Percentiles rank a stretch among this genome's conserved stretches.
Conservation (phyloP, 805 yeast genomes). For the Clavispora phyllophila region DNA sequence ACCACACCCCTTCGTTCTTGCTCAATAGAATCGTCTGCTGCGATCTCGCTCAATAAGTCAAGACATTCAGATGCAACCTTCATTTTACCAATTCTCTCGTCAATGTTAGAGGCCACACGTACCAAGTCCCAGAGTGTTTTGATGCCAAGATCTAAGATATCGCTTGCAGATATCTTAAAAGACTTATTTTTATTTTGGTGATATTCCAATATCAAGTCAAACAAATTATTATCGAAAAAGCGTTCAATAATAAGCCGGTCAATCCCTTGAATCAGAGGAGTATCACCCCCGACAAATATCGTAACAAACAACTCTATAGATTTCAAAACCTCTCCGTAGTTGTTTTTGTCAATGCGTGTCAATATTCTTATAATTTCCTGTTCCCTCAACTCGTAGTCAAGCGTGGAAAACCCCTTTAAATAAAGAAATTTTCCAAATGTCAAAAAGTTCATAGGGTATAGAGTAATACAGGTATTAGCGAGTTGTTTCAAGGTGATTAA, state of each 20-base stretch:
- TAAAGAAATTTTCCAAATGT: not conserved
- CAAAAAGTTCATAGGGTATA: not conserved
- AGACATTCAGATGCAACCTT: slow-evolving; percentile 23
- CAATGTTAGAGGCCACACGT: slow-evolving; percentile 25
- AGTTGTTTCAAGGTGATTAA: not conserved
- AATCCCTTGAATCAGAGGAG: slow-evolving; percentile 10
- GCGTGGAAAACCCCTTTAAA: slow-evolving; percentile 16
- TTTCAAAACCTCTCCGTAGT: slow-evolving; percentile 17
- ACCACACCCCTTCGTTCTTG: slow-evolving; percentile 7
- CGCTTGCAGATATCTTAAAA: slow-evolving; percentile 6
- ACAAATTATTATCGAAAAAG: slow-evolving; percentile 24
- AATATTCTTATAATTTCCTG: slow-evolving; percentile 25
- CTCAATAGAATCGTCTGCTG: not conserved
- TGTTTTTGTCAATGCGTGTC: slow-evolving; percentile 18
- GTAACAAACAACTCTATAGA: slow-evolving; percentile 19
- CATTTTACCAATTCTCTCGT: slow-evolving; percentile 29
- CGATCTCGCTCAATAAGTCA: slow-evolving; percentile 18
- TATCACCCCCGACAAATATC: slow-evolving; percentile 15
- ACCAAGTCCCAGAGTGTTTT: slow-evolving; percentile 33
- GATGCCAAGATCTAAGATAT: slow-evolving; percentile 14
- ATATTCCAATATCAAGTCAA: slow-evolving; percentile 18
- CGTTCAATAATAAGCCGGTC: slow-evolving; percentile 24
- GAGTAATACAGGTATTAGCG: not conserved
- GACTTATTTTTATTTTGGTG: slow-evolving; percentile 7
- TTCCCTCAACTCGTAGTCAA: slow-evolving; percentile 12